Evolutionary conservation across 2,329 filamentous ascomycete genomes (phyloP), one percentile per base, ranked within the genome.

Genomic region (Microsporum audouinii): DNA sequence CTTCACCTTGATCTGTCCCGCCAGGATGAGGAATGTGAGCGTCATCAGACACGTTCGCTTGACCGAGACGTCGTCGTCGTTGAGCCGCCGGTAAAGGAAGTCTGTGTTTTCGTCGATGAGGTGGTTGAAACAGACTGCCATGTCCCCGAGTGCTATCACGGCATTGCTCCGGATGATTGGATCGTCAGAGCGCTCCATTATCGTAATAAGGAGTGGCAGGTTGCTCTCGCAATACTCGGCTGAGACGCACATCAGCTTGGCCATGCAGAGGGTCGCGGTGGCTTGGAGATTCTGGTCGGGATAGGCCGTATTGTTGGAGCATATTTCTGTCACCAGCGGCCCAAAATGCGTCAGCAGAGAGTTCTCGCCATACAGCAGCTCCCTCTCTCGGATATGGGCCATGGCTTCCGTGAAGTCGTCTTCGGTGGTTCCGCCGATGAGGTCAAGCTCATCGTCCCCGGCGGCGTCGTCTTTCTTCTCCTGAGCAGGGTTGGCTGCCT

Each of bases 101-200:
- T 99, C 94, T 0, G 94, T 99, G 74, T 99, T 97, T 76, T 99
- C 95, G 71, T 99, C 95, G 67, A 99, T 96, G 57, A 99, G 83
- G 71, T 99, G 94, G 71, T 99, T 99, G 82, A 99, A 99, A 81
- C 91, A 96, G 27, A 99, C 94, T 0, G 95, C 95, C 94, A 99
- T 99, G 71, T 99, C 94, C 43, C 94, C 94, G 0, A 99, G 84
- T 0, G 94, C 92, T 67, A 99, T 95, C 17, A 99, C 95, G 7
- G 95, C 89, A 71, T 99, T 99, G 68, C 89, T 95, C 58, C 94
- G 87, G 43, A 95, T 92, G 17, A 91, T 95, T 0, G 95, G 88
- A 69, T 96, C 90, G 36, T 89, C 84, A 1, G 91, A 96, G 34
- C 91, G 87, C 76, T 99, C 94, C 80, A 99, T 91, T 69, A 99